Evolutionary conservation across 139 green algal genomes (phyloP).

Genomic region (Klebsormidium nitens): DNA sequence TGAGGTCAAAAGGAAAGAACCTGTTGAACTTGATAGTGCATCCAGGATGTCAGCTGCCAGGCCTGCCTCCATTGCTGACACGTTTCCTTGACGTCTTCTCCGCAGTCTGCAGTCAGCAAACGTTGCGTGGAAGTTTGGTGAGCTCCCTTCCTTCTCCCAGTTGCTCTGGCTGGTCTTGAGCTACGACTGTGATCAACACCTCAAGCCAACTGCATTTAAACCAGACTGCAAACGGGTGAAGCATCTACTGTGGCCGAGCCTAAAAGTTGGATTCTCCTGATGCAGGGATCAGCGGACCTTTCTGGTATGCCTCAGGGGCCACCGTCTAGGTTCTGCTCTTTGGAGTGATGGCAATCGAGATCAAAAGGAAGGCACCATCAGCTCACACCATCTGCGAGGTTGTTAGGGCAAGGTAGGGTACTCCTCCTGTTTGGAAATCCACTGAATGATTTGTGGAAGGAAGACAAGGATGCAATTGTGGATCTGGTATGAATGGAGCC

Average conservation of each 20-base stretch:
- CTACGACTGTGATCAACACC: background rate
- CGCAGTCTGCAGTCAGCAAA: constrained; percentile 50
- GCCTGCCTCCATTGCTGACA: no score
- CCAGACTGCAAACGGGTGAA: background rate
- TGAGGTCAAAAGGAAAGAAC: no score
- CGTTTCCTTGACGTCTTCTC: no score
- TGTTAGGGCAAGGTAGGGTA: constrained; percentile 59
- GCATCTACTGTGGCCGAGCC: constrained; percentile 19
- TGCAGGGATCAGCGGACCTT: constrained; percentile 62
- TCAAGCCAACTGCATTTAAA: background rate
- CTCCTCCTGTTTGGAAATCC: no score
- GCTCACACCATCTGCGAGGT: constrained; percentile 91
- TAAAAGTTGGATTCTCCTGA: constrained; percentile 20
- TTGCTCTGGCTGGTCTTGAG: background rate
- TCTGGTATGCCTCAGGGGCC: constrained; percentile 84
- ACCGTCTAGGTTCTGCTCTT: constrained; percentile 93
- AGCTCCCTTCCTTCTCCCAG: background rate
- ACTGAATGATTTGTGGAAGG: no score
- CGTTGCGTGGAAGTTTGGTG: constrained; percentile 36
- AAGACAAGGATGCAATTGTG: no score
- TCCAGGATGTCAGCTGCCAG: no score
- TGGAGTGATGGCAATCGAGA: constrained; percentile 82
- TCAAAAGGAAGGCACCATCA: constrained; percentile 88
- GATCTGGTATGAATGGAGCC: no score
- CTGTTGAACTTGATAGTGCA: no score